These are phyloP conservation scores for Venturiaceae sp. DNA, from an alignment of 2,329 filamentous ascomycete species.

Conservation along the genomic window DNA sequence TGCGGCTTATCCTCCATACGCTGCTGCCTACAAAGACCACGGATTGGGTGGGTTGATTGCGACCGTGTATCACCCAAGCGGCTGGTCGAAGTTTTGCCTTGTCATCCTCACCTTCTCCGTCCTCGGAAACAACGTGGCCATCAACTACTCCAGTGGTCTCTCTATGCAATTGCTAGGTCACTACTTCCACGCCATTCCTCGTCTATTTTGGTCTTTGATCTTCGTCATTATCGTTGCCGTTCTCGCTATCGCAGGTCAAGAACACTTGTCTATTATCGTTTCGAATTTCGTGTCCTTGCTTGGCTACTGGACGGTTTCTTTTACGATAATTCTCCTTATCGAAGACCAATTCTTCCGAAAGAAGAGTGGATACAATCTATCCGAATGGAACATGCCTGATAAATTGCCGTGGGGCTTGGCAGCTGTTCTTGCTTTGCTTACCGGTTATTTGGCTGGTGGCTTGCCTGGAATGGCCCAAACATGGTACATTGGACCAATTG, in stretches of 20 bases:
- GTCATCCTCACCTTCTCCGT: constrained; percentile 33
- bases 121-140: constrained; percentile 36
- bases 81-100: constrained; percentile 39
- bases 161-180: constrained; percentile 37
- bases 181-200: constrained; percentile 41
- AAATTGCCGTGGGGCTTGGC: constrained; percentile 32
- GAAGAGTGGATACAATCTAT: constrained; percentile 31
- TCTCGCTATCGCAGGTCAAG: constrained; percentile 32
- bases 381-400: constrained; percentile 35
- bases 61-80: constrained; percentile 33
- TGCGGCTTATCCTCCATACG: constrained; percentile 12
- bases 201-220: constrained; percentile 36
- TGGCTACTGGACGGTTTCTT: constrained; percentile 38
- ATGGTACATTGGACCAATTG: constrained; percentile 32
- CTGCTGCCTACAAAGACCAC: constrained; percentile 29
- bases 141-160: constrained; percentile 40
- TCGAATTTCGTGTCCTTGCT: constrained; percentile 36
- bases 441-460: constrained; percentile 33
- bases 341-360: constrained; percentile 36
- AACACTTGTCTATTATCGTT: constrained; percentile 31
- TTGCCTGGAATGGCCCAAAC: constrained; percentile 51
- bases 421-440: constrained; percentile 25
- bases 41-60: constrained; percentile 39
- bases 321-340: constrained; percentile 34
- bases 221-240: constrained; percentile 33